Percentiles rank a stretch among this genome's conserved stretches.
These are phyloP conservation scores for Dryas alaskensis DNA, from an alignment of 306 rosid genomes.

Conservation along the genomic window DNA sequence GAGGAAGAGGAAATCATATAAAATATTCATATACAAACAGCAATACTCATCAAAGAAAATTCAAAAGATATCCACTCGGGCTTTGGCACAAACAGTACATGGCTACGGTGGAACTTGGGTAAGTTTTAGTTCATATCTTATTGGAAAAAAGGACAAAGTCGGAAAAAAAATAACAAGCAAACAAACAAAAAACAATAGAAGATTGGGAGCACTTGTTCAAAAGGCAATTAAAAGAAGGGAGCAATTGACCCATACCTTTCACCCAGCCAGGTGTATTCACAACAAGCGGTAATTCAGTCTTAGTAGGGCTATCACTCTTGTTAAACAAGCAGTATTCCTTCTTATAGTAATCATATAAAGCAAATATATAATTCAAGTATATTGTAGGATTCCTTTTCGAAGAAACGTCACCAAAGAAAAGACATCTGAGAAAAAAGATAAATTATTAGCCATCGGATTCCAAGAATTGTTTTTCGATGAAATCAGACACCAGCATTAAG, in stretches of 20 bases:
- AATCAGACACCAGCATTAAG: neutral
- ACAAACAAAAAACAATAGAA: conserved; percentile 3
- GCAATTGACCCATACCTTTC: conserved; percentile 52
- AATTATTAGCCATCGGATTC: conserved; percentile 17
- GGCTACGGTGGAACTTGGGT: neutral
- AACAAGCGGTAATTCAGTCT: conserved; percentile 67
- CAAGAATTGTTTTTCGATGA: neutral
- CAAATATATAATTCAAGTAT: conserved; percentile 46
- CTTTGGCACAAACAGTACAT: conserved; percentile 2
- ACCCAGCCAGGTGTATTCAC: conserved; percentile 97
- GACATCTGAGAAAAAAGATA: conserved; percentile 45
- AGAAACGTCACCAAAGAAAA: conserved; percentile 86
- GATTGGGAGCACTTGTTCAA: conserved; percentile 15
- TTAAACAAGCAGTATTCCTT: conserved; percentile 38
- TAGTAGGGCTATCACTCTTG: conserved; percentile 34
- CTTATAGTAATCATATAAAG: conserved; percentile 58
- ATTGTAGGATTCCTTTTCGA: conserved; percentile 65
- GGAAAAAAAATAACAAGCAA: neutral
- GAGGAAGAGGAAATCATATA: conserved; percentile 18
- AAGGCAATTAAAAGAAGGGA: conserved; percentile 6
- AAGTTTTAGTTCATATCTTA: neutral
- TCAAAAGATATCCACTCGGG: neutral
- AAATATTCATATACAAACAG: neutral
- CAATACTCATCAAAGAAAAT: conserved; percentile 13
- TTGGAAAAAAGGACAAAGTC: neutral